Evolutionary conservation across 2,329 filamentous ascomycete species (phyloP).

Genomic region (Colletotrichum liaoningense): DNA sequence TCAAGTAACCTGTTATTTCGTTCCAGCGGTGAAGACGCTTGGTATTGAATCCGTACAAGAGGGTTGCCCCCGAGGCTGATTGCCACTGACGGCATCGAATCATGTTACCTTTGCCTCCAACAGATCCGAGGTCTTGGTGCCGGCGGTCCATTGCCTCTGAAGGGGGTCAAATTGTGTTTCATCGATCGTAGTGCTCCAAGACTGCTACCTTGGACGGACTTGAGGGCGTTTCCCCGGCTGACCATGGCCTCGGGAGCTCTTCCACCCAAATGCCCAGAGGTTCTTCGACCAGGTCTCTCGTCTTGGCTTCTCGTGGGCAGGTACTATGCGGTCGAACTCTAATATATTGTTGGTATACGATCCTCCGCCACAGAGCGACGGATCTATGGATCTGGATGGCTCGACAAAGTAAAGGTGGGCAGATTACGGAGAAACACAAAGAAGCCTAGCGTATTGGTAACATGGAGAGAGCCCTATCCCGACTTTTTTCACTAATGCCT

Average conservation of each 20-base stretch:
- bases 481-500: background rate
- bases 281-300: background rate
- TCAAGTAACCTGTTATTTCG: background rate
- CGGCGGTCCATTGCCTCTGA: background rate
- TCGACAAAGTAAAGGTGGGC: background rate
- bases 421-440: background rate
- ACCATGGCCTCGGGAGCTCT: too few relatives aligned
- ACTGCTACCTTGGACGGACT: background rate
- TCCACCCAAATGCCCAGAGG: background rate
- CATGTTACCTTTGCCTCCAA: constrained; percentile 1
- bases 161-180: background rate
- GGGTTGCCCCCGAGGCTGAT: background rate
- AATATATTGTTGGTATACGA: background rate
- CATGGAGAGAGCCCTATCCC: too few relatives aligned
- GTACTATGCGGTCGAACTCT: background rate
- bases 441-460: background rate
- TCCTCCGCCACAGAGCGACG: background rate
- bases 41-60: background rate
- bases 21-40: background rate
- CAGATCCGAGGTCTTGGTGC: background rate
- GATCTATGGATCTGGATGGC: background rate
- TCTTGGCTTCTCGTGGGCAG: background rate
- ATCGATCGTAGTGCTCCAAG: background rate
- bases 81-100: background rate
- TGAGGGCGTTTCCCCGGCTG: background rate